Conservation (phyloP, 169 alveolate genomes). For the Plasmodium berghei region DNA sequence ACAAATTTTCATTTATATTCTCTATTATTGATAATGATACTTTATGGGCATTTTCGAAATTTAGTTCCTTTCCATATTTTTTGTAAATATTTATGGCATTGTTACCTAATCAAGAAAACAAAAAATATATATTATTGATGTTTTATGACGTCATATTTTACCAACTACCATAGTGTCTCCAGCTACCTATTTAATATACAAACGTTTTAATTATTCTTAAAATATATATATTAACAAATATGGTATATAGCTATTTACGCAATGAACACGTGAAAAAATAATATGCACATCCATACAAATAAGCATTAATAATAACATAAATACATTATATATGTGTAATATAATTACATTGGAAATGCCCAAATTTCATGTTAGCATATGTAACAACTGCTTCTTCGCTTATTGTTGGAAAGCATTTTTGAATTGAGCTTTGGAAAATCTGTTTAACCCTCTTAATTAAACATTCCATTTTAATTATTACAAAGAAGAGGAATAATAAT, state of each 20-base stretch:
- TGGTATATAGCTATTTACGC: too few species aligned
- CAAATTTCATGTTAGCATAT: constrained; percentile 56
- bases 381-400: constrained; percentile 65
- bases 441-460: constrained; percentile 46
- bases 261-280: not conserved
- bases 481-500: not conserved
- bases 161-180: too few species aligned
- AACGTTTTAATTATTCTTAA: too few species aligned
- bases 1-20: constrained; percentile 75
- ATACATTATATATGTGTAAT: not conserved
- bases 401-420: constrained; percentile 66
- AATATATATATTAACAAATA: too few species aligned
- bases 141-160: too few species aligned
- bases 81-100: constrained; percentile 86
- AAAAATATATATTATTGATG: not conserved
- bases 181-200: too few species aligned
- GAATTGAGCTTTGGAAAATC: constrained; percentile 61
- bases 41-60: constrained; percentile 84
- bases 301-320: not conserved
- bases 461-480: constrained; percentile 54
- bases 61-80: constrained; percentile 76
- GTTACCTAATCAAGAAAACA: constrained; percentile 75
- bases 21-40: constrained; percentile 83
- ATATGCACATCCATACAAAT: not conserved
- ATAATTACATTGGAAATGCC: constrained; percentile 57